These are phyloP conservation scores for Murraya koenigii DNA, from an alignment of 345 rosid genomes.

Conservation along the genomic window DNA sequence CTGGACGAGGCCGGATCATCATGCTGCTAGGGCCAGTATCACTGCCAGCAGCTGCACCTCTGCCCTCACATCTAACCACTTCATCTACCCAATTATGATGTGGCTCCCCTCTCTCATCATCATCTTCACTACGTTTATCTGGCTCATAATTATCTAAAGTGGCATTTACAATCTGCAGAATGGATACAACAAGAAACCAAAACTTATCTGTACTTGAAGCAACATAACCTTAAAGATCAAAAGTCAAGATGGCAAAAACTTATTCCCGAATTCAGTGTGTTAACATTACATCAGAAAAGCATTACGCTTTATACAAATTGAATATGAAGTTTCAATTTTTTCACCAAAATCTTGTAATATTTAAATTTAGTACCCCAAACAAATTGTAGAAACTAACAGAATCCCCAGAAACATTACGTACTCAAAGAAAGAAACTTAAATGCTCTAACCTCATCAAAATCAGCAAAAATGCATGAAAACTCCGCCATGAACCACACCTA, in stretches of 20 bases:
- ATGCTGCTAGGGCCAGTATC: slow-evolving; percentile 54
- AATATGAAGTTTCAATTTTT: not conserved
- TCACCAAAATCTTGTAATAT: not conserved
- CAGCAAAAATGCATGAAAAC: slow-evolving; percentile 66
- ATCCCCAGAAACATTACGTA: not conserved
- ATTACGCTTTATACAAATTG: not conserved
- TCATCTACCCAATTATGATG: slow-evolving; percentile 94
- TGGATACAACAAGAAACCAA: slow-evolving; percentile 3
- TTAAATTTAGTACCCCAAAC: not conserved
- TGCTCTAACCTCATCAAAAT: slow-evolving; percentile 73
- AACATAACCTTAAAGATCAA: not conserved
- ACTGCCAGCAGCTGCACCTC: slow-evolving; percentile 40
- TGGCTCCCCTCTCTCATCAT: slow-evolving; percentile 56
- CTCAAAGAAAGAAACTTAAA: not conserved
- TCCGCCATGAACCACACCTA: slow-evolving; percentile 95
- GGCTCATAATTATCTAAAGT: slow-evolving; percentile 80
- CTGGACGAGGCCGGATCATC: slow-evolving; percentile 55
- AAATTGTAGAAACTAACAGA: not conserved
- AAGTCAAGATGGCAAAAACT: not conserved
- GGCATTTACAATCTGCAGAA: slow-evolving; percentile 67
- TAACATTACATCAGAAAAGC: not conserved
- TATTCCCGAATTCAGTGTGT: not conserved
- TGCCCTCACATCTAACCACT: slow-evolving; percentile 88
- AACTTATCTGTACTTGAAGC: not conserved
- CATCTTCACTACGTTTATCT: slow-evolving; percentile 35